Conservation (phyloP, 2,329 filamentous ascomycete species). For the Dactylella cylindrospora region DNA sequence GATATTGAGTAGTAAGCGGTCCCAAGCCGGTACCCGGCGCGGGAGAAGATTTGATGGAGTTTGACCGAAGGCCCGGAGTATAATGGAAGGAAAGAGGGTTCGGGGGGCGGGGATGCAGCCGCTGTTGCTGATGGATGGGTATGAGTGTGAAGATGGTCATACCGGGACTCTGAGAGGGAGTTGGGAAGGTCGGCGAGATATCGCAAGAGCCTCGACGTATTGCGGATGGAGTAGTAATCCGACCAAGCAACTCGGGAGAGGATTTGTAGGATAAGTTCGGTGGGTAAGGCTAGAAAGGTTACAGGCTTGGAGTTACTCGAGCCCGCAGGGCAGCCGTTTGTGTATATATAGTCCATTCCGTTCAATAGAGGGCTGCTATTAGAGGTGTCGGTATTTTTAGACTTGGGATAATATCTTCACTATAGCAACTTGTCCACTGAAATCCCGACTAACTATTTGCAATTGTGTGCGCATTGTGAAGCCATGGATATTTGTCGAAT, state of each 20-base stretch:
- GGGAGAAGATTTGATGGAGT: slow-evolving; percentile 11
- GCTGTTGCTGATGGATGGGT: no score
- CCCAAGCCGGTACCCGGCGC: slow-evolving; percentile 8
- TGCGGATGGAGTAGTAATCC: slow-evolving; percentile 8
- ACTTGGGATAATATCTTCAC: no score
- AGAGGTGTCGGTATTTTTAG: no score
- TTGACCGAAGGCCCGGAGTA: background rate
- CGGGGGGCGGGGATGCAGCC: no score
- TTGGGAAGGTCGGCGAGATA: slow-evolving; percentile 6
- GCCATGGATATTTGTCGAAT: no score
- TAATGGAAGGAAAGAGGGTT: background rate
- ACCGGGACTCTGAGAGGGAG: slow-evolving; percentile 8
- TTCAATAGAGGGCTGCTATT: no score
- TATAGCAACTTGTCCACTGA: no score
- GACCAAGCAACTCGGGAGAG: slow-evolving; percentile 13
- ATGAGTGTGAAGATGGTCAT: slow-evolving; percentile 1
- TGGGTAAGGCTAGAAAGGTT: slow-evolving; percentile 4
- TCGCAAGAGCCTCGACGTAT: background rate
- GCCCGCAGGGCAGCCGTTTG: no score
- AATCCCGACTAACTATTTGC: no score
- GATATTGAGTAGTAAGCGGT: slow-evolving; percentile 2
- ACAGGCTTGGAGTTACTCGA: no score
- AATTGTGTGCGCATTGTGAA: no score
- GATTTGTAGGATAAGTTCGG: slow-evolving; percentile 13
- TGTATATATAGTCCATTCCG: no score